Evolutionary conservation across 2,329 filamentous ascomycete species (phyloP), one percentile per base, ranked within the genome.

Genomic region (Sphaceloma murrayae): DNA sequence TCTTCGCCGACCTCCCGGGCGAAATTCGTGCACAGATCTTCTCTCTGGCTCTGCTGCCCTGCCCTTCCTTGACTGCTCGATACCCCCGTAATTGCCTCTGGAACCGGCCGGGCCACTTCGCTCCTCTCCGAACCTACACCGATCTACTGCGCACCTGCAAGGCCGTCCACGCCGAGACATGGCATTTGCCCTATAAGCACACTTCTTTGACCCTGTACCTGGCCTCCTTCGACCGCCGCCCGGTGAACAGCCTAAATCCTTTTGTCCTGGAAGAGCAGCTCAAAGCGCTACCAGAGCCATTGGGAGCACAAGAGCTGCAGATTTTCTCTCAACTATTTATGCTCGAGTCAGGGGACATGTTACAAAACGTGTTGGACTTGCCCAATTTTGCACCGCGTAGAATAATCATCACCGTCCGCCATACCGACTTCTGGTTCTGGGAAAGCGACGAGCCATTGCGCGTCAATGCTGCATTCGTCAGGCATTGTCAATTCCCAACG

Each of bases 341-440:
- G 10, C 34, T 49, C 11, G 48, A 49, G 33, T 16, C 31, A 4
- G 34, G 32, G 7, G 17, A 9, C 5, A 14, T 45, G 46, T 22
- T 51, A 31, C 40, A 40, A 17, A 14, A 38, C 44, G 52, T 58
- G 3, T 43, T 50, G 6, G 33, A 47, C 9, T 18, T 56, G 18
- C 13, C 39, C 5, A 48, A 47, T 34, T 49, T 59, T 16, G 48
- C 54, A 11, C 51, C 49, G 5, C 42, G 40, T 13, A 40, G 46
- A 17, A 44, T 65, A 7, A 57, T 52, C 3, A 52, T 65, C 13
- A 62, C 61, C 2, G 45, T 64, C 9, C 54, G 61, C 17, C 57
- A 61, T 19, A 54, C 56, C 2, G 61, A 65, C 46, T 64, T 61
- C 60, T 61, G 57, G 55, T 46, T 52, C 17, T 64, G 62, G 62